Percentiles rank a stretch among this genome's conserved stretches.
phyloP scores from a whole-genome alignment of 768 basidiomycete genomes.

The Peribolospora kevripleyi region DNA sequence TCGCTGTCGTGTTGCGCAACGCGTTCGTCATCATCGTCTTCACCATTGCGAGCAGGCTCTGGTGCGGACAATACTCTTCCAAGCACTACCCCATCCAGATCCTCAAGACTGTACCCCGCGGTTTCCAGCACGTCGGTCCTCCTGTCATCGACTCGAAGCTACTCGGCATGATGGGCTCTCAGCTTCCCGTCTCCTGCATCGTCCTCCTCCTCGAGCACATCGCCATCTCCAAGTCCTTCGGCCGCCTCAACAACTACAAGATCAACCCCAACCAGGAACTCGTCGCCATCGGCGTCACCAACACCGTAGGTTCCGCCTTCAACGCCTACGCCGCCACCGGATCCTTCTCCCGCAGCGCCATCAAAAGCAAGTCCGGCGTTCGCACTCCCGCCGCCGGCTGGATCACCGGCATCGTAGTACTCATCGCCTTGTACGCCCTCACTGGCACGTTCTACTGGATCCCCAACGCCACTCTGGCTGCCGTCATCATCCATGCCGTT shows the following conservation, averaged over 20 bases:
- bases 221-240: constrained; percentile 76
- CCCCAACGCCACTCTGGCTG: constrained; percentile 38
- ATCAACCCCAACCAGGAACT: constrained; percentile 69
- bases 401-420: constrained; percentile 58
- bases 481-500: constrained; percentile 18
- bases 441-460: constrained; percentile 15
- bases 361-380: constrained; percentile 93
- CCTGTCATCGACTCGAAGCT: constrained; percentile 24
- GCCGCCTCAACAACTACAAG: constrained; percentile 81
- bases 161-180: constrained; percentile 27
- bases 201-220: constrained; percentile 76
- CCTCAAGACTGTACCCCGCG: constrained; percentile 50
- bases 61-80: constrained; percentile 4
- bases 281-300: constrained; percentile 91
- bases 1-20: constrained; percentile 43
- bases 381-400: constrained; percentile 79
- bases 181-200: constrained; percentile 45
- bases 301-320: constrained; percentile 71
- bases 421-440: constrained; percentile 82
- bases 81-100: constrained; percentile 23
- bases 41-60: constrained; percentile 16
- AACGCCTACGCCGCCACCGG: constrained; percentile 88
- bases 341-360: constrained; percentile 90
- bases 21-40: constrained; percentile 42
- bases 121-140: constrained; percentile 29